Evolutionary conservation across 306 rosid species (phyloP).

Genomic region (Echinosophora koreensis): DNA sequence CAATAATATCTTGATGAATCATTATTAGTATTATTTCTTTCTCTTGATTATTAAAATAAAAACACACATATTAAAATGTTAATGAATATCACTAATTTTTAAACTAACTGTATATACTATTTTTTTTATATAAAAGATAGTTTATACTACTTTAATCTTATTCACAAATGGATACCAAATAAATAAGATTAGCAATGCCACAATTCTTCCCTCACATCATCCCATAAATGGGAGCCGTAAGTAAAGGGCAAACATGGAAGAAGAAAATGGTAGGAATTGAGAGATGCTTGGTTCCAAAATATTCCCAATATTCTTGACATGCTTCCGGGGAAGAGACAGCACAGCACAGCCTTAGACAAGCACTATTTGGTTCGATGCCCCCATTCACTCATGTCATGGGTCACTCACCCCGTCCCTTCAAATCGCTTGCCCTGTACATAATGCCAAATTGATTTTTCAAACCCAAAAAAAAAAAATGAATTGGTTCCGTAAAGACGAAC

Average conservation of each 20-base stretch:
- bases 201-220: too few species aligned
- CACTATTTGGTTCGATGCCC: conserved; percentile 38
- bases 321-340: conserved; percentile 50
- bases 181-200: too few species aligned
- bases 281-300: conserved; percentile 33
- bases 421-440: conserved; percentile 11
- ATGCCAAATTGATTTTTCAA: not conserved
- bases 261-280: not conserved
- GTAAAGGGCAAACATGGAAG: conserved; percentile 26
- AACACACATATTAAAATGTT: too few species aligned
- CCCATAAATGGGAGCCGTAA: too few species aligned
- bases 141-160: too few species aligned
- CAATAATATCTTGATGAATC: too few species aligned
- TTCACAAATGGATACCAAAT: too few species aligned
- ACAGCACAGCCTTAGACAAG: not conserved
- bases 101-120: too few species aligned
- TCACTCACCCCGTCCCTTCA: conserved; percentile 39
- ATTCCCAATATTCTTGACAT: conserved; percentile 29
- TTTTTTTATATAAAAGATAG: too few species aligned
- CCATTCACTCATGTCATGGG: conserved; percentile 24
- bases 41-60: too few species aligned
- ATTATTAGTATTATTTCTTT: too few species aligned
- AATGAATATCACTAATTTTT: too few species aligned
- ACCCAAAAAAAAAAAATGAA: not conserved
- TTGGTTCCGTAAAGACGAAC: conserved; percentile 33